Conservation (phyloP, 495 filamentous ascomycete species). For the Talaromyces adpressus region DNA sequence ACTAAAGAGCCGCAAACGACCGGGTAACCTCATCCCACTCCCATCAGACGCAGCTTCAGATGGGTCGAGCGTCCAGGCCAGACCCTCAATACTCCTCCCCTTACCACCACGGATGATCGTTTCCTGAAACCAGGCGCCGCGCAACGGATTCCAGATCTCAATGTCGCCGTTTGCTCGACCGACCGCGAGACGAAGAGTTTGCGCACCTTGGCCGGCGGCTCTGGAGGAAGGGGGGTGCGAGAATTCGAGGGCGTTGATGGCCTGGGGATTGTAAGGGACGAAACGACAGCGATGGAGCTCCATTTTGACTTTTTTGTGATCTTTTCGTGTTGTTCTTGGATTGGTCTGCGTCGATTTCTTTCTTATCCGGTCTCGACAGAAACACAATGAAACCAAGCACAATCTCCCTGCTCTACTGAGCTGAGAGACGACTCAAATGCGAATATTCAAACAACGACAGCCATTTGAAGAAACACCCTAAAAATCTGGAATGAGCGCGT, state of each 20-base stretch:
- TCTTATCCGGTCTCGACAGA: background rate
- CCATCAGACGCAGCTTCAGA: conserved; percentile 56
- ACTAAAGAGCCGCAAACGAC: conserved; percentile 84
- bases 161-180: conserved; percentile 94
- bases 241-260: conserved; percentile 92
- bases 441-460: background rate
- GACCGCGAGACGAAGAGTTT: conserved; percentile 70
- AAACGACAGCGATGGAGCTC: conserved; percentile 97
- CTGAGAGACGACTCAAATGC: background rate
- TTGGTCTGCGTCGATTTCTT: background rate
- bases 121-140: conserved; percentile 86
- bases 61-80: conserved; percentile 88
- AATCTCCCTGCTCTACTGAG: background rate
- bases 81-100: conserved; percentile 79
- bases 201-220: conserved; percentile 40
- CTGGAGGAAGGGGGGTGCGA: conserved; percentile 65
- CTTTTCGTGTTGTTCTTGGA: background rate
- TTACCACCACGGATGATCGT: conserved; percentile 75
- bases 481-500: background rate
- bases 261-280: conserved; percentile 85
- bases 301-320: conserved; percentile 45
- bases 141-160: conserved; percentile 93
- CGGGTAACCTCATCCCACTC: conserved; percentile 53
- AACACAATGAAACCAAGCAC: background rate
- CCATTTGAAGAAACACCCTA: background rate